Base-by-base conservation (phyloP, 257 asterid species). In the Primulina eburnea region DNA sequence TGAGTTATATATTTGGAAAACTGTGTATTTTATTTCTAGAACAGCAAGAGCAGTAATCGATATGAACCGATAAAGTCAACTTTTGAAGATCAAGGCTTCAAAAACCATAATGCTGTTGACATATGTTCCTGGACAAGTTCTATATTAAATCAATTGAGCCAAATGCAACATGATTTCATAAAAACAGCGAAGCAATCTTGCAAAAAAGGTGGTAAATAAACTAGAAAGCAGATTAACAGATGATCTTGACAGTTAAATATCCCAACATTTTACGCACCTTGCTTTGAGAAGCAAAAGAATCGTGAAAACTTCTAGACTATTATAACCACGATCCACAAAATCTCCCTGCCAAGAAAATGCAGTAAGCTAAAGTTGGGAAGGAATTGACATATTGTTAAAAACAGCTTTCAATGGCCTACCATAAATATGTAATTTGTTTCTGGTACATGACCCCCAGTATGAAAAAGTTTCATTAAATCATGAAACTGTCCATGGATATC, bases 361-460 rank as follows among this genome's bases (percentile, higher is more conserved):
- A 11, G 70, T 28, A 38, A 30, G 21, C 52, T 69, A 7, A n/a
- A 72, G 47, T 34, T 37, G 64, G 40, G 70, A 65, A 73, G 40
- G 28, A 62, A 29, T 28, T 50, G 20, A 63, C 10, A 43, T 26
- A 38, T 14, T 33, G 55, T 4, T 40, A 40, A 33, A n/a, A 56
- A 60, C 24, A 16, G 20, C 17, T 7, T 21, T 64, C n/a, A 73
- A 40, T 43, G 32, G 16, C 60, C 69, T 82, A 94, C 99, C 99
- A 94, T 94, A 67, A 94, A 94, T 69, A 94, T 94, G 82, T 94
- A 94, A 83, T 94, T 94, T 69, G 96, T 94, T 58, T 91, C 97
- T 0, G 99, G 99, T 47, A 94, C 99, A 77, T 94, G 95, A 67
- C 99, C 99, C 76, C 99, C 99, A 61, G 99, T 91, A 82, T 89